Evolutionary conservation across 2,329 filamentous ascomycete species (phyloP).

Genomic region (Ophiostoma novo-ulmi): DNA sequence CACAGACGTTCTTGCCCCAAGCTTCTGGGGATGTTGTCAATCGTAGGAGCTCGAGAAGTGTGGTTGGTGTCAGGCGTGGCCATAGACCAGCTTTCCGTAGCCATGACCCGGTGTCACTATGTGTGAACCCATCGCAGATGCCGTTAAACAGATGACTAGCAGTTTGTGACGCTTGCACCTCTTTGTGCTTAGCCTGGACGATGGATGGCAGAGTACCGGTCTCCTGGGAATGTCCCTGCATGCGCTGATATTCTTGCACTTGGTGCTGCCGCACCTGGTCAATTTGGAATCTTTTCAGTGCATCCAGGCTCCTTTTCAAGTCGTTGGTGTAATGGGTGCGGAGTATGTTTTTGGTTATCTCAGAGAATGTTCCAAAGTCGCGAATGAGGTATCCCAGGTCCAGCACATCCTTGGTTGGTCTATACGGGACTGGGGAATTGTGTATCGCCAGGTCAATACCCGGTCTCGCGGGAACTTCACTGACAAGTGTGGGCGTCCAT

Average conservation of each 20-base stretch:
- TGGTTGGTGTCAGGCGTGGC: constrained; percentile 41
- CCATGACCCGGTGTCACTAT: constrained; percentile 33
- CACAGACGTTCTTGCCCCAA: constrained; percentile 37
- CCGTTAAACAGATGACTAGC: neutral
- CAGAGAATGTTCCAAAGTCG: neutral
- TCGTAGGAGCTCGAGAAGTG: constrained; percentile 46
- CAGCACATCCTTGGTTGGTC: neutral
- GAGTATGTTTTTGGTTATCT: neutral
- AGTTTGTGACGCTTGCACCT: neutral
- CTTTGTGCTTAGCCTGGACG: neutral
- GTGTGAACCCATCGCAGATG: neutral
- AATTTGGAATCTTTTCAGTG: neutral
- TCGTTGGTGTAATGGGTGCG: neutral
- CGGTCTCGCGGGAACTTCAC: too few species aligned
- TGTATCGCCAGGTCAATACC: too few species aligned
- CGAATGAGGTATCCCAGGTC: neutral
- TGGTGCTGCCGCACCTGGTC: neutral
- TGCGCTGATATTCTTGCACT: too few species aligned
- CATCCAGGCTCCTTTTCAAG: neutral
- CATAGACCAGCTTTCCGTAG: constrained; percentile 40
- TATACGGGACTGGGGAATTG: too few species aligned
- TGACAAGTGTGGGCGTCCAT: too few species aligned
- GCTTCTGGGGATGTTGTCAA: constrained; percentile 28
- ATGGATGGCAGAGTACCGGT: neutral
- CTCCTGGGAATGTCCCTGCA: neutral